phyloP scores from a whole-genome alignment of 306 rosid species.

The Erythrophleum fordii region DNA sequence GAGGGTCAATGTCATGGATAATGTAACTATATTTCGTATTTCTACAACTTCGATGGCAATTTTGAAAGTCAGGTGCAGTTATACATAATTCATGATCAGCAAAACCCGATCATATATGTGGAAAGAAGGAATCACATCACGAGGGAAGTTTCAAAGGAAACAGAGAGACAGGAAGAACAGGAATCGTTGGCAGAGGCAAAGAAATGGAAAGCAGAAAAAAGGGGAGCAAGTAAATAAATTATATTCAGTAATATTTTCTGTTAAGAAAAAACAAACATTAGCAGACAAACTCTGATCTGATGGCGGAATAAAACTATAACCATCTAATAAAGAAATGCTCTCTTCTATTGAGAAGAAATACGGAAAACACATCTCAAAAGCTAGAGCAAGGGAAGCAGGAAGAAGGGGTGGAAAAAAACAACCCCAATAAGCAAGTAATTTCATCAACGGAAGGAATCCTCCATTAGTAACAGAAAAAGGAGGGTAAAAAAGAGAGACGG shows the following conservation, averaged over 20 bases:
- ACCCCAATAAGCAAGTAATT: slow-evolving; percentile 34
- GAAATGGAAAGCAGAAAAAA: slow-evolving; percentile 3
- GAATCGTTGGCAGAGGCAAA: background rate
- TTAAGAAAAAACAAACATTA: background rate
- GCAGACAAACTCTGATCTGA: slow-evolving; percentile 33
- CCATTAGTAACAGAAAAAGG: slow-evolving; percentile 30
- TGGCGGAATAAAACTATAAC: background rate
- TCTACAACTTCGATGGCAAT: background rate
- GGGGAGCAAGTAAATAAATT: background rate
- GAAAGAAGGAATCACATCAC: slow-evolving; percentile 5
- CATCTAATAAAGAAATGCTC: slow-evolving; percentile 28
- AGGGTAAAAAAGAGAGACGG: background rate
- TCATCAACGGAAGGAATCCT: slow-evolving; percentile 27
- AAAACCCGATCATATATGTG: background rate
- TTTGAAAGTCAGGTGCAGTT: background rate
- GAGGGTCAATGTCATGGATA: background rate
- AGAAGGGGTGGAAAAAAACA: background rate
- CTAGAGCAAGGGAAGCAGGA: slow-evolving; percentile 5
- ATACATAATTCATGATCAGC: background rate
- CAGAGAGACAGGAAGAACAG: slow-evolving; percentile 25
- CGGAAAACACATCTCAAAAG: slow-evolving; percentile 29
- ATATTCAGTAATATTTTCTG: background rate
- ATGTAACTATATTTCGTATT: background rate
- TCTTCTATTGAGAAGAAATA: slow-evolving; percentile 5
- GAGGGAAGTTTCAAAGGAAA: slow-evolving; percentile 8